phyloP scores from a whole-genome alignment of 352 stramenopile genomes.

The Elongisporangium prolatum region DNA sequence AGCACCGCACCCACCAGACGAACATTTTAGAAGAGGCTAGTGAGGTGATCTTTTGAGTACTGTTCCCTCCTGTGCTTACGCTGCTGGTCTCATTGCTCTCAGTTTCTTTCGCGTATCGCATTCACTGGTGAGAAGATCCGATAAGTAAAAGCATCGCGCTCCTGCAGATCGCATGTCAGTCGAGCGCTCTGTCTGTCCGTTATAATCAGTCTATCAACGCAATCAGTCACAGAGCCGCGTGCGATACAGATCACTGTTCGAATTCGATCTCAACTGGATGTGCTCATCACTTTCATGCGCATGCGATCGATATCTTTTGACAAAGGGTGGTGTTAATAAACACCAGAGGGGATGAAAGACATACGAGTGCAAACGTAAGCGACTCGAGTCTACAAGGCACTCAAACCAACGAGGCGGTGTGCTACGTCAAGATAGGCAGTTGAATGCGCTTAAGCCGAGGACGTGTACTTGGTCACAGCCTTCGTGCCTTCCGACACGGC shows the following conservation, averaged over 20 bases:
- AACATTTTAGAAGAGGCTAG: background rate
- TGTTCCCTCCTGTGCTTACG: background rate
- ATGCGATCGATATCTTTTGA: constrained; percentile 17
- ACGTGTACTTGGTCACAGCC: constrained; percentile 92
- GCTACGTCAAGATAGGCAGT: background rate
- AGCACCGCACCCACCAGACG: background rate
- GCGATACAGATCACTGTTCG: too few relatives aligned
- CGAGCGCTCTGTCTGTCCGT: background rate
- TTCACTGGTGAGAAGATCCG: background rate
- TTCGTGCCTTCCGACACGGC: constrained; percentile 97
- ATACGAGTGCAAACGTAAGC: constrained; percentile 5
- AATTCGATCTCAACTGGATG: background rate
- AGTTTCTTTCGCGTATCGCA: background rate
- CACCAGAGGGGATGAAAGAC: constrained; percentile 39
- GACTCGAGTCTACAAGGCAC: background rate
- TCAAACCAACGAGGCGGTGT: constrained; percentile 2
- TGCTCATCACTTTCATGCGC: background rate
- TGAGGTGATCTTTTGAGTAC: background rate
- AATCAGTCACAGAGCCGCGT: too few relatives aligned
- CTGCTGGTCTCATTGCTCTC: background rate
- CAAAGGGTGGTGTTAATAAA: constrained; percentile 86
- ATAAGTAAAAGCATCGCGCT: background rate
- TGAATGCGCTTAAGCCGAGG: constrained; percentile 58
- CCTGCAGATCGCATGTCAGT: background rate
- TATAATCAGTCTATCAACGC: background rate